phyloP scores from a whole-genome alignment of 2,329 filamentous ascomycete species.

The Botrytis fragariae region DNA sequence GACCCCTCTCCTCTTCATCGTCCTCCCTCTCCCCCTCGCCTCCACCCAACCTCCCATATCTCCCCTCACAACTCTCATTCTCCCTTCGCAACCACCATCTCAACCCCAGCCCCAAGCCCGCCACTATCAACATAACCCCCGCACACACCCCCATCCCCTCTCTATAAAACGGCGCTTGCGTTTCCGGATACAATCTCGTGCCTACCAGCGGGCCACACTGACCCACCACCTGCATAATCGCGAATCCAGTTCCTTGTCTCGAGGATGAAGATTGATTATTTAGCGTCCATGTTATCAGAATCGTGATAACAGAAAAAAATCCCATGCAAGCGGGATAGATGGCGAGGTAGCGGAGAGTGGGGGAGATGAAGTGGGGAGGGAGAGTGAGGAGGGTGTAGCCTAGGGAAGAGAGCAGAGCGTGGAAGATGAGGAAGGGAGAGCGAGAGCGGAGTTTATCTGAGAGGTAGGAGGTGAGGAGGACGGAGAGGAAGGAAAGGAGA shows the following conservation, averaged over 20 bases:
- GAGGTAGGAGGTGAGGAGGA: slow-evolving; percentile 68
- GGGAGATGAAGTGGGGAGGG: slow-evolving; percentile 57
- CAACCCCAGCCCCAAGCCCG: slow-evolving; percentile 43
- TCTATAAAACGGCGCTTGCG: slow-evolving; percentile 48
- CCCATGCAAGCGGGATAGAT: slow-evolving; percentile 77
- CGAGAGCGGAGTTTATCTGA: slow-evolving; percentile 67
- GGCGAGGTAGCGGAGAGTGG: slow-evolving; percentile 64
- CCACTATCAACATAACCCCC: slow-evolving; percentile 48
- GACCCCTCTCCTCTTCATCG: background rate
- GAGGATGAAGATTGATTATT: slow-evolving; percentile 75
- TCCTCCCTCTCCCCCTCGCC: slow-evolving; percentile 18
- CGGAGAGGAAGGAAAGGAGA: slow-evolving; percentile 68
- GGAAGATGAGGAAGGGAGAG: slow-evolving; percentile 63
- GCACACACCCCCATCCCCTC: slow-evolving; percentile 51
- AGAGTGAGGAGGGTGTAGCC: slow-evolving; percentile 63
- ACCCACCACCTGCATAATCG: slow-evolving; percentile 73
- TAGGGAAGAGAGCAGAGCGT: slow-evolving; percentile 62
- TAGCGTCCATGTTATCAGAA: slow-evolving; percentile 84
- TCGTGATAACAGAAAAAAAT: slow-evolving; percentile 80
- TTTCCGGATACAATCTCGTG: slow-evolving; percentile 52
- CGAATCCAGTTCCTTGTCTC: slow-evolving; percentile 72
- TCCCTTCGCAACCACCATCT: slow-evolving; percentile 38
- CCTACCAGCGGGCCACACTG: slow-evolving; percentile 45
- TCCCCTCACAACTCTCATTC: slow-evolving; percentile 27
- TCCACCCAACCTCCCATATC: slow-evolving; percentile 40